Conservation (phyloP, 2,329 filamentous ascomycete genomes). For the Phialophora chinensis region DNA sequence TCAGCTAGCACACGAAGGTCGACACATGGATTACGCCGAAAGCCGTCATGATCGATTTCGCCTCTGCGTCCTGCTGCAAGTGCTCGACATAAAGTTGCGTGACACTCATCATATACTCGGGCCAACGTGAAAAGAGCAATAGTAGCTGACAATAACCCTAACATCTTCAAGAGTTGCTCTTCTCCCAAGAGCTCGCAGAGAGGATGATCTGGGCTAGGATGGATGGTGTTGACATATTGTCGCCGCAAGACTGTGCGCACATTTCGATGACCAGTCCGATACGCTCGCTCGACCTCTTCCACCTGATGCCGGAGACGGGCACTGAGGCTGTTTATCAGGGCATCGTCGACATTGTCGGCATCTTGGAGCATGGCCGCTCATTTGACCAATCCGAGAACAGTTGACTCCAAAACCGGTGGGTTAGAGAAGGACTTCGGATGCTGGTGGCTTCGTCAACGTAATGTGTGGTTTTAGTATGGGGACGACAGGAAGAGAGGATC, state of each 20-base stretch:
- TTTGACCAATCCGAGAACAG: conserved; percentile 10
- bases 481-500: conserved; percentile 5
- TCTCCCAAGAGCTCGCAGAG: conserved; percentile 29
- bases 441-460: conserved; percentile 15
- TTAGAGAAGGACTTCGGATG: conserved; percentile 13
- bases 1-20: conserved; percentile 27
- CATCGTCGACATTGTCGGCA: conserved; percentile 23
- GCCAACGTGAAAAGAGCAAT: conserved; percentile 33
- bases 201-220: conserved; percentile 25
- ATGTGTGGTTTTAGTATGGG: conserved; percentile 16
- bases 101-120: conserved; percentile 36
- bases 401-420: conserved; percentile 6
- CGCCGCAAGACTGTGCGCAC: conserved; percentile 31
- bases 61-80: conserved; percentile 20
- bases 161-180: conserved; percentile 21
- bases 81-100: conserved; percentile 31
- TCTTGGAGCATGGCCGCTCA: conserved; percentile 24
- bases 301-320: conserved; percentile 15
- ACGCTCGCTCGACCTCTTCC: conserved; percentile 25
- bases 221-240: conserved; percentile 26
- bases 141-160: conserved; percentile 21
- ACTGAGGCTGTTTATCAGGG: conserved; percentile 25
- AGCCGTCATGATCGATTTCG: conserved; percentile 22
- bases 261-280: conserved; percentile 28
- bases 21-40: conserved; percentile 26